Conservation (phyloP, 140 eudicot species). For the Senecio squalidus region DNA sequence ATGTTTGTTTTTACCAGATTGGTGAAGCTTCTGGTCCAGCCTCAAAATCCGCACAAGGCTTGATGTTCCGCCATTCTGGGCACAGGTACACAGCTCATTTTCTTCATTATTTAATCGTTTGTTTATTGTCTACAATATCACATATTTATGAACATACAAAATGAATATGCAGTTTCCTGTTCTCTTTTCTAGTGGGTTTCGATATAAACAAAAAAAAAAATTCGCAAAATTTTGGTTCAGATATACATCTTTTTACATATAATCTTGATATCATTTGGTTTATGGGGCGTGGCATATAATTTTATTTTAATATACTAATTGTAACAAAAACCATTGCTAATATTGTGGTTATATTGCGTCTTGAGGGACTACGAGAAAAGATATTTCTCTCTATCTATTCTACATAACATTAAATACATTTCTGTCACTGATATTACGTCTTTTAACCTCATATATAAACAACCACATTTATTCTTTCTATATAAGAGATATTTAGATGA, state of each 20-base stretch:
- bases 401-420: background rate
- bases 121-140: background rate
- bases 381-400: background rate
- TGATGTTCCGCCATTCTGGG: constrained; percentile 79
- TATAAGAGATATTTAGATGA: background rate
- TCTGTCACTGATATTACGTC: background rate
- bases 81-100: constrained; percentile 46
- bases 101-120: background rate
- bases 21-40: constrained; percentile 20
- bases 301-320: background rate
- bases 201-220: background rate
- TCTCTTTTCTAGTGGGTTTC: background rate
- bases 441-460: background rate
- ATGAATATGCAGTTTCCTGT: too few species aligned
- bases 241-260: too few species aligned
- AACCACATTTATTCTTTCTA: background rate
- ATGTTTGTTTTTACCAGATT: constrained; percentile 19
- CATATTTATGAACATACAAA: background rate
- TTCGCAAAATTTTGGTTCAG: background rate
- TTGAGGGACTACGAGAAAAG: background rate
- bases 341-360: background rate
- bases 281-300: background rate
- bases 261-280: background rate
- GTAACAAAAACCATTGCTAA: background rate
- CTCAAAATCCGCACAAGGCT: constrained; percentile 39